Base-by-base conservation (phyloP, 2,329 filamentous ascomycete genomes). In the Neofusicoccum umdonicola region DNA sequence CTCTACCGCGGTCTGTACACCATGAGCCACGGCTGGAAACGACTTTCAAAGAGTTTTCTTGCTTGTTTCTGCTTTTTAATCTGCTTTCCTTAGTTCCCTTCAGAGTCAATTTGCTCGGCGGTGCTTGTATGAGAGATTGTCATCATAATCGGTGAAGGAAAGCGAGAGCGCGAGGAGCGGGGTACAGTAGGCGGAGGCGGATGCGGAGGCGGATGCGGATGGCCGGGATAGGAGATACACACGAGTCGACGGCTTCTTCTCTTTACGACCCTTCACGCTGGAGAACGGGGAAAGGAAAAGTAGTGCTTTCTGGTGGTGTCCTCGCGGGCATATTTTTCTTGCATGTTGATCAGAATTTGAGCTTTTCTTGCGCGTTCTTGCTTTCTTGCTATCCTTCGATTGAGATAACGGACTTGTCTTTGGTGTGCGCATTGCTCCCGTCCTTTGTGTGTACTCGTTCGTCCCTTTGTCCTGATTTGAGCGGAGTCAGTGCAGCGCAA, bases 21-120 rank as follows among this genome's bases (percentile, higher is more conserved):
- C 56, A 35, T 19, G 41, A 60, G 56, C 31, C n/a, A 60, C n/a
- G 27, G 56, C 37, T 47, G 56, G 31, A 47, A 58, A 60, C 12
- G 47, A 8, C 17, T 50, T 51, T 27, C 5, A n/a, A 41, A 15
- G n/a, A 12, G 4, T 8, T 62, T 19, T 51, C 34, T 41, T 27
- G 13, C 12, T n/a, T 51, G n/a, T 54, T 51, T 52, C 12, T 17
- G 17, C 35, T 62, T 47, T 35, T 5, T 44, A 27, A 27, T 58
- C 45, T 22, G n/a, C 4, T n/a, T 47, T 31, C 31, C 27, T 6
- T 44, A 12, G 12, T 62, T 31, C 27, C 34, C 11, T 47, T 31
- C 5, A 31, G 31, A 31, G n/a, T 34, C 15, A 4, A 31, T 42
- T 60, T 22, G 7, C 12, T 47, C 15, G 6, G 19, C 41, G 27